Percentiles rank a stretch among this genome's conserved stretches.
phyloP scores from a whole-genome alignment of 2,329 filamentous ascomycete species.

The Microcyclosporella mali region DNA sequence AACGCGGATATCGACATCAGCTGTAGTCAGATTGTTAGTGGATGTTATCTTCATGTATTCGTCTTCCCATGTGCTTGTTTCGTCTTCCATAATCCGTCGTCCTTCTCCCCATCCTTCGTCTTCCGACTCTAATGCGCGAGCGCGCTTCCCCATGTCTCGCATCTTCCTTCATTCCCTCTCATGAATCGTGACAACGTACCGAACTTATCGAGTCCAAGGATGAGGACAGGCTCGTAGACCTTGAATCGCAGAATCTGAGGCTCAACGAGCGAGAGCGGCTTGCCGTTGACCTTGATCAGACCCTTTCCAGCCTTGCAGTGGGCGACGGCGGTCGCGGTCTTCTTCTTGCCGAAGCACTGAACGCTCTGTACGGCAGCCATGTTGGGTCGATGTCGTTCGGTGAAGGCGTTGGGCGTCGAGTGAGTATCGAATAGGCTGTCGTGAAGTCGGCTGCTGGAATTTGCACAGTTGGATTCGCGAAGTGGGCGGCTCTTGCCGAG shows the following conservation, averaged over 20 bases:
- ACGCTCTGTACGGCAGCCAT: conserved; percentile 62
- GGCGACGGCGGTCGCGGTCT: conserved; percentile 66
- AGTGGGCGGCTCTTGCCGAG: no score
- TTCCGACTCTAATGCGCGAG: conserved; percentile 1
- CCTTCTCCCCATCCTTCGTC: conserved; percentile 2
- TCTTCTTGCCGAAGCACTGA: conserved; percentile 96
- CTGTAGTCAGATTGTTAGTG: conserved; percentile 30
- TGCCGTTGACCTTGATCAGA: conserved; percentile 98
- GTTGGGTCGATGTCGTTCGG: conserved; percentile 26
- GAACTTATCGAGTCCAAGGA: conserved; percentile 97
- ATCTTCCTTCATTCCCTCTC: neutral
- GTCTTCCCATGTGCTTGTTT: conserved; percentile 2
- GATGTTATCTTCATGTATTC: conserved; percentile 7
- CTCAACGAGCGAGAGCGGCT: conserved; percentile 87
- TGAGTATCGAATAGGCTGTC: conserved; percentile 5
- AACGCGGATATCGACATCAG: conserved; percentile 93
- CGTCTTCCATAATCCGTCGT: no score
- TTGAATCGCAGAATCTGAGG: conserved; percentile 98
- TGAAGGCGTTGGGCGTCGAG: neutral
- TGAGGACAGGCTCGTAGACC: conserved; percentile 98
- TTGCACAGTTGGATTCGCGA: neutral
- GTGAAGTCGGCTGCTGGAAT: conserved; percentile 1
- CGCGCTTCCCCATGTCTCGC: neutral
- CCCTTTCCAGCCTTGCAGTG: conserved; percentile 90
- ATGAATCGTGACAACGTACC: conserved; percentile 38